Evolutionary conservation across 2,329 filamentous ascomycete genomes (phyloP), one percentile per base, ranked within the genome.

Genomic region (Phialemonium atrogriseum): DNA sequence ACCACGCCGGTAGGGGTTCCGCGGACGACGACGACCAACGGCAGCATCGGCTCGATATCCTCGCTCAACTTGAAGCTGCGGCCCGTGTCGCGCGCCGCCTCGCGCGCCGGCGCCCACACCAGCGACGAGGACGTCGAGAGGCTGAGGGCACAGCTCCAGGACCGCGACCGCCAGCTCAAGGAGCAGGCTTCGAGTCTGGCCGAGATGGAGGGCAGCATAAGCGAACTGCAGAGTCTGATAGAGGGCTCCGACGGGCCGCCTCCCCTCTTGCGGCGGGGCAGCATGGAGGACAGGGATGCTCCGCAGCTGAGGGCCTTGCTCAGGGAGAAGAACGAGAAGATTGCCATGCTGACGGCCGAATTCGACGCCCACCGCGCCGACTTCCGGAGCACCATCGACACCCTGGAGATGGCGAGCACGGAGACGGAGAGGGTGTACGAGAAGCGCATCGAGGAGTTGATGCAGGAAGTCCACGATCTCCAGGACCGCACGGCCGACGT

Each of bases 351-450:
- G 45, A 96, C 88, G 1, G 77, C 84, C 7, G 91, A 98, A 52
- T 98, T 98, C 48, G 91, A 98, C 51, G 77, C 82, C 8, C 89
- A 98, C 53, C 75, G 91, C 36, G 89, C 91, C 12, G 91, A 98
- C 56, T 98, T 98, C 59, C 72, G 91, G 44, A 94, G 85, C 55
- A 98, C 91, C 12, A 91, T 98, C 39, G 91, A 98, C 59, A 94
- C 89, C 1, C 68, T 98, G 30, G 91, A 98, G 56, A 75, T 96
- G 63, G 93, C 91, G 3, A 94, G 87, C 51, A 84, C 87, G 1
- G 91, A 98, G 61, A 98, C 91, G 0, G 84, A 95, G 58, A 74
- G 89, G 16, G 89, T 98, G 10, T 98, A 98, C 52, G 91, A 98
- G 54, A 83, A 86, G 56, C 84, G 85, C 59, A 84, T 96, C 39